These are phyloP conservation scores for Setaria italica DNA, from an alignment of 202 grass and related monocot genomes.

Conservation along the genomic window DNA sequence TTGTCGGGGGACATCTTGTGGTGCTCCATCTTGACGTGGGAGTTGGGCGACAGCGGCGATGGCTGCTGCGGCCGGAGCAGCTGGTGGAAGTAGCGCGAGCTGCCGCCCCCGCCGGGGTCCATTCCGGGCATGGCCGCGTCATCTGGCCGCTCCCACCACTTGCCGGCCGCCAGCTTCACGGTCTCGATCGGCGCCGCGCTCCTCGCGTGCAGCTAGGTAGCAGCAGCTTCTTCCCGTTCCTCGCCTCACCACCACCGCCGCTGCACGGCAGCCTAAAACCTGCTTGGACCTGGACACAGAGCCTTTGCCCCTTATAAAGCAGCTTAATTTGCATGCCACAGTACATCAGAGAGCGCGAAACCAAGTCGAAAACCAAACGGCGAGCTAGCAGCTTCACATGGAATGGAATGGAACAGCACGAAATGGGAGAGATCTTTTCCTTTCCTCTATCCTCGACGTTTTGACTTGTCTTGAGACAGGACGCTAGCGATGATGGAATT, in stretches of 20 bases:
- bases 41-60: slow-evolving; percentile 62
- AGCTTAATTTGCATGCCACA: slow-evolving; percentile 50
- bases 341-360: slow-evolving; percentile 15
- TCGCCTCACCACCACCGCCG: neutral
- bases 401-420: neutral
- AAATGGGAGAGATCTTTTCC: slow-evolving; percentile 34
- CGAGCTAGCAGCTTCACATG: no score
- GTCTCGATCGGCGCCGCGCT: slow-evolving; percentile 33
- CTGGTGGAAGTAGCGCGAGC: slow-evolving; percentile 81
- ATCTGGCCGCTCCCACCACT: slow-evolving; percentile 99
- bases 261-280: neutral
- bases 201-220: neutral
- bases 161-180: slow-evolving; percentile 94
- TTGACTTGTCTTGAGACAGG: slow-evolving; percentile 19
- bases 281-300: slow-evolving; percentile 14
- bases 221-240: neutral
- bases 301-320: slow-evolving; percentile 6
- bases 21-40: slow-evolving; percentile 67
- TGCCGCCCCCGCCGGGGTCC: slow-evolving; percentile 56
- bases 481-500: slow-evolving; percentile 22
- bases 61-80: slow-evolving; percentile 70
- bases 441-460: slow-evolving; percentile 17
- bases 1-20: slow-evolving; percentile 64
- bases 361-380: neutral
- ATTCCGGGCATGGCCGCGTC: slow-evolving; percentile 74